Conservation (phyloP, 129 eudicot species). For the Mikania micrantha region DNA sequence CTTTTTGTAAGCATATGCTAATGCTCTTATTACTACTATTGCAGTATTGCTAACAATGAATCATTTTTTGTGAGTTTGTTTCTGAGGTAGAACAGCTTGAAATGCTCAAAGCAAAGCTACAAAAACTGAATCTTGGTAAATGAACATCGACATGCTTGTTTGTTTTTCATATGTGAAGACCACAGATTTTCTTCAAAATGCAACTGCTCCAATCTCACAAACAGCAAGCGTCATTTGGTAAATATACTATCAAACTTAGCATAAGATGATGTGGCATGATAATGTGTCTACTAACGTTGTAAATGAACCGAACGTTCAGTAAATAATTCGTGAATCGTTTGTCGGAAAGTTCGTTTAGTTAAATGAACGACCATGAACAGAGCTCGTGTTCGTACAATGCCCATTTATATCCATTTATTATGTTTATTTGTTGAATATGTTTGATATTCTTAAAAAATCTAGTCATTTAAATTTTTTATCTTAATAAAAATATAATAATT, state of each 20-base stretch:
- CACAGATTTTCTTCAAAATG: neutral
- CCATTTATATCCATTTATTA: too few relatives aligned
- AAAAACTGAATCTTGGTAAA: slow-evolving; percentile 30
- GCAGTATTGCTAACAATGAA: neutral
- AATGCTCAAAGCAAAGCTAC: slow-evolving; percentile 42
- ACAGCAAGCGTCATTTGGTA: neutral
- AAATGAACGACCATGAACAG: too few relatives aligned
- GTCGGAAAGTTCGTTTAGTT: too few relatives aligned
- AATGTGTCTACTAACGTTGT: too few relatives aligned
- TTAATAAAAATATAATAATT: too few relatives aligned
- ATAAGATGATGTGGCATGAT: neutral
- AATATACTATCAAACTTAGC: neutral
- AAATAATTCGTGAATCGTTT: too few relatives aligned
- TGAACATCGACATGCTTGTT: neutral
- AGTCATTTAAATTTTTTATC: too few relatives aligned
- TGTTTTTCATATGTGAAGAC: neutral
- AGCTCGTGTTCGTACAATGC: too few relatives aligned
- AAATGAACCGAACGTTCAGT: too few relatives aligned
- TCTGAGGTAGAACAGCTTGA: slow-evolving; percentile 55
- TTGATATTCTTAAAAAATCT: too few relatives aligned
- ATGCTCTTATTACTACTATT: neutral
- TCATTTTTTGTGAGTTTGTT: neutral
- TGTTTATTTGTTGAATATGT: too few relatives aligned
- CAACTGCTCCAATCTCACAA: neutral
- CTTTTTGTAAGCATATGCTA: neutral